phyloP scores from a whole-genome alignment of 2,329 filamentous ascomycete genomes.

The Talaromyces sp. region DNA sequence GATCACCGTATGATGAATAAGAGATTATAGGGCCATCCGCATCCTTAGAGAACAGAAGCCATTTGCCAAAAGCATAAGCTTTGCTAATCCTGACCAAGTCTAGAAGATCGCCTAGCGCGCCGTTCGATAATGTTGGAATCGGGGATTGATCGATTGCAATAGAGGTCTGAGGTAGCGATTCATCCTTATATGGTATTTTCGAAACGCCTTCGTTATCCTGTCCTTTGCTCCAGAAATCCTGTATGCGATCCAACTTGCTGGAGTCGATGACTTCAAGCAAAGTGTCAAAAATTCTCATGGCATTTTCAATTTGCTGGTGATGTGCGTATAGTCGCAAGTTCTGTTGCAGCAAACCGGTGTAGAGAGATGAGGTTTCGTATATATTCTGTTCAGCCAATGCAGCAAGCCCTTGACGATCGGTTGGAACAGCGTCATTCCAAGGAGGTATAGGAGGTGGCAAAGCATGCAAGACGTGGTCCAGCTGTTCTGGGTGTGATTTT shows the following conservation, averaged over 20 bases:
- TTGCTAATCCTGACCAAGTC: slow-evolving; percentile 49
- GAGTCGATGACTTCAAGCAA: slow-evolving; percentile 35
- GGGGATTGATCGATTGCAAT: slow-evolving; percentile 28
- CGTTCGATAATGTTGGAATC: slow-evolving; percentile 42
- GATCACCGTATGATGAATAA: slow-evolving; percentile 44
- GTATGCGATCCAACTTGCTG: slow-evolving; percentile 35
- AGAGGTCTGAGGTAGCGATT: slow-evolving; percentile 16
- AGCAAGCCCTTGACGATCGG: slow-evolving; percentile 23
- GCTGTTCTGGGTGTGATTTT: slow-evolving; percentile 43
- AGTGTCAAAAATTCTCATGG: slow-evolving; percentile 30
- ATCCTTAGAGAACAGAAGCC: slow-evolving; percentile 52
- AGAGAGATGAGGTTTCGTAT: slow-evolving; percentile 34
- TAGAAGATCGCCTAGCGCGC: slow-evolving; percentile 50
- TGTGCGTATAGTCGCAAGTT: slow-evolving; percentile 29
- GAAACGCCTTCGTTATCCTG: background rate
- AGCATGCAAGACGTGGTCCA: slow-evolving; percentile 41
- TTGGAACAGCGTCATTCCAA: slow-evolving; percentile 28
- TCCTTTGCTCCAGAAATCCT: slow-evolving; percentile 27
- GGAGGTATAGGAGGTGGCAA: slow-evolving; percentile 32
- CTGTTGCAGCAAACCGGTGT: slow-evolving; percentile 34
- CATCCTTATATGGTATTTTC: slow-evolving; percentile 5
- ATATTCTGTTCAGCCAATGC: slow-evolving; percentile 27
- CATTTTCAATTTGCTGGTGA: slow-evolving; percentile 26
- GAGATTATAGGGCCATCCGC: slow-evolving; percentile 55
- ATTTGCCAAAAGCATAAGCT: slow-evolving; percentile 50